Conservation (phyloP, 192 early-diverging fungal genomes). For the Coemansia sp. region DNA sequence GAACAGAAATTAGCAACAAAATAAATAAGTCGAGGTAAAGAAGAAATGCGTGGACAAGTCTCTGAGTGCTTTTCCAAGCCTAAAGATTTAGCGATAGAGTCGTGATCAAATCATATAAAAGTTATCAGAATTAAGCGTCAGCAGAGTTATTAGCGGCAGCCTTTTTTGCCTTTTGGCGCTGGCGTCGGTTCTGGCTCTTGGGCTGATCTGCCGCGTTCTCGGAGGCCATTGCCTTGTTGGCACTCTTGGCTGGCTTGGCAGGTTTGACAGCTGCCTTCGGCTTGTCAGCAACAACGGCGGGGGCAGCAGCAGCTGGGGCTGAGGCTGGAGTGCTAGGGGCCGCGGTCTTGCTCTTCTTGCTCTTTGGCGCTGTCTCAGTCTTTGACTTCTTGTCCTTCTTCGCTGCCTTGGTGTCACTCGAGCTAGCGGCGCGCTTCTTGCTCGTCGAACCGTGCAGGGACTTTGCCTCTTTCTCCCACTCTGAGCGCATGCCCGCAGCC, state of each 20-base stretch:
- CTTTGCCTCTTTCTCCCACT: conserved; percentile 37
- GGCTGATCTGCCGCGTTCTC: neutral
- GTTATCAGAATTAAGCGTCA: neutral
- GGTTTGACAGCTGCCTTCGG: neutral
- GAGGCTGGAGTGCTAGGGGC: neutral
- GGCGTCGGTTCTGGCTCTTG: conserved; percentile 39
- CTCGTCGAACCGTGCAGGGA: conserved; percentile 26
- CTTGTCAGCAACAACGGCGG: neutral
- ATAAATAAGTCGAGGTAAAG: neutral
- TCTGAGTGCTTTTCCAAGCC: neutral
- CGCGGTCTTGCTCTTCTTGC: conserved; percentile 24
- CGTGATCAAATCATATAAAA: neutral
- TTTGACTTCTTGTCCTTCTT: conserved; percentile 48
- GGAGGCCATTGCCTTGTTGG: neutral
- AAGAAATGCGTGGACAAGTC: neutral
- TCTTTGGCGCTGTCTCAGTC: conserved; percentile 22
- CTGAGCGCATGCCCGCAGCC: conserved; percentile 21
- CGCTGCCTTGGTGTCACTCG: conserved; percentile 13
- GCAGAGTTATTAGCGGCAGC: neutral
- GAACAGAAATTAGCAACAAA: neutral
- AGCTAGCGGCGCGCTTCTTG: conserved; percentile 41
- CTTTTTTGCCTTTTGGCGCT: conserved; percentile 51
- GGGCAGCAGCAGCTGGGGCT: neutral
- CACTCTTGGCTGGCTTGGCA: conserved; percentile 11
- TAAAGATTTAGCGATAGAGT: neutral